Evolutionary conservation across 2,329 filamentous ascomycete genomes (phyloP).

Genomic region (Talaromyces sp.): DNA sequence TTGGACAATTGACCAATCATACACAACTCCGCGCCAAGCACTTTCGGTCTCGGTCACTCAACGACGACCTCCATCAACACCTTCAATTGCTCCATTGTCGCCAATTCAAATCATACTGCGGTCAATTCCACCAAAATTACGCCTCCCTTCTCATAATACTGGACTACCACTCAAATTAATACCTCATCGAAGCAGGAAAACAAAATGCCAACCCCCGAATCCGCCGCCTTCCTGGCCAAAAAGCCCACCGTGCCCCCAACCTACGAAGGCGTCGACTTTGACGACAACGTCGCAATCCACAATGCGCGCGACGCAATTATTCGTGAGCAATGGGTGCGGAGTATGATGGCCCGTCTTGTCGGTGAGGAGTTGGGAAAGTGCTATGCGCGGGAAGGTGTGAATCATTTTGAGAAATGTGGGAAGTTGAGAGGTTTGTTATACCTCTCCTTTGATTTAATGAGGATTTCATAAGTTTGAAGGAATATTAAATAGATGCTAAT

Average conservation of each 20-base stretch:
- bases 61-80: neutral
- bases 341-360: slow-evolving; percentile 65
- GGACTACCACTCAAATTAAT: neutral
- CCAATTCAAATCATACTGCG: neutral
- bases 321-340: slow-evolving; percentile 65
- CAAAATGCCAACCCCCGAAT: slow-evolving; percentile 64
- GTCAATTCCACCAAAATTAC: neutral
- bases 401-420: slow-evolving; percentile 66
- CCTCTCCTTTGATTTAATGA: neutral
- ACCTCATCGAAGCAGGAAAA: neutral
- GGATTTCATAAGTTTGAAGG: neutral
- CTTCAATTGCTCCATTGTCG: slow-evolving; percentile 5
- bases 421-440: slow-evolving; percentile 57
- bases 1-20: neutral
- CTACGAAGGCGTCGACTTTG: slow-evolving; percentile 65
- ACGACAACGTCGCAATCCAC: slow-evolving; percentile 61
- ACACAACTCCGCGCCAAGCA: neutral
- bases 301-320: slow-evolving; percentile 64
- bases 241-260: slow-evolving; percentile 64
- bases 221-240: slow-evolving; percentile 60
- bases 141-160: neutral
- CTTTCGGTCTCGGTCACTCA: neutral
- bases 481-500: neutral
- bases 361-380: slow-evolving; percentile 66
- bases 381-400: slow-evolving; percentile 62